Evolutionary conservation across 192 early-diverging fungal genomes (phyloP), one percentile per base, ranked within the genome.

Genomic region (Mortierella alpina): DNA sequence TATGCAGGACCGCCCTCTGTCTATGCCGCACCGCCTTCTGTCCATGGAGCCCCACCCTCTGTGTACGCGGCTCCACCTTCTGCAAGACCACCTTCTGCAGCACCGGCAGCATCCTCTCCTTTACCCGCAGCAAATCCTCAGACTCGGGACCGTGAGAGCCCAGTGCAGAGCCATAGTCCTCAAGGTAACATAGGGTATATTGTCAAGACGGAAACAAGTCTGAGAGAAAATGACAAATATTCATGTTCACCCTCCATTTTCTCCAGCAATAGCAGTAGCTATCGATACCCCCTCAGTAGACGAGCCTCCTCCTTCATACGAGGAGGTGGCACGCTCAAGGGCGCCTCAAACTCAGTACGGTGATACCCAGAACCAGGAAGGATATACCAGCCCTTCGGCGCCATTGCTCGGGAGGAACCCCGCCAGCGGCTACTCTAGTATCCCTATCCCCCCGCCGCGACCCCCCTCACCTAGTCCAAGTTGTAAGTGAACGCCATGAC

Each of bases 251-350:
- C 62, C 6, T 6, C 40, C 13, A 7, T 57, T 42, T 44, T 51
- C 4, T 39, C 22, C 40, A 51, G 6, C 50, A 18, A 7, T 2
- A 53, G 20, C 40, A 20, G n/a, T 12, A 45, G 59, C 13, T 0
- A 20, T 7, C 6, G 31, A 70, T 41, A 12, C 50, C 12, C 5
- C 42, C 7, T 15, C 41, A 40, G 12, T 17, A 17, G 70, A 63
- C 48, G 54, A 40, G 1, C 63, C 64, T 17, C 72, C 72, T 7
- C 72, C 72, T 12, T 18, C 72, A 40, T 73, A 73, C 22, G 72
- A 73, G 6, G 72, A 73, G 11, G 64, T 66, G 12, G 49, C 18
- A 7, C 42, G 31, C 14, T 41, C 57, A n/a, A 62, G 71, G 51
- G 22, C 56, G 18, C 72, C 72, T 41, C 49, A 66, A 20, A 17